Evolutionary conservation across 345 rosid species (phyloP), one percentile per base, ranked within the genome.

Genomic region (Geranium rotundifolium): DNA sequence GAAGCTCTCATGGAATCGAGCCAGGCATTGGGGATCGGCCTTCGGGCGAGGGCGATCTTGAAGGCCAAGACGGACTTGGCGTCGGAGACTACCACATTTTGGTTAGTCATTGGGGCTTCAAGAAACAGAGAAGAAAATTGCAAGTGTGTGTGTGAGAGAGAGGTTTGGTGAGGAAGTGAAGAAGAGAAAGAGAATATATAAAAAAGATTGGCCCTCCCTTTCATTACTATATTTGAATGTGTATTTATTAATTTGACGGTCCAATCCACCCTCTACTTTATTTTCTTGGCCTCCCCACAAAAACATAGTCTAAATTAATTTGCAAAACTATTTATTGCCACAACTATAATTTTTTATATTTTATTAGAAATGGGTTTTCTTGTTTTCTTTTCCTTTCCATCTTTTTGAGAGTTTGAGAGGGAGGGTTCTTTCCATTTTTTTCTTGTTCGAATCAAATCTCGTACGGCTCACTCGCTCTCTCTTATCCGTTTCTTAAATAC

Each of bases 1-100:
- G 96, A 86, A 65, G 86, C 88, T 76, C 89, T 85, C 95, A 90
- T 86, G 1, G 95, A 88, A 64, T 88, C 90, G 19, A 90, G 74
- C 92, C 83, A 88, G 19, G 87, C 73, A 63, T 77, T 64, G n/a
- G 17, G 62, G 8, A 19, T 30, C 57, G 58, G 18, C 49, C 55
- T 27, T 41, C 49, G 65, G 68, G 74, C 58, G 20, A 74, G 54
- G 73, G 60, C 81, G 34, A 79, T 34, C 41, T 75, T 63, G n/a
- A 76, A 72, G 52, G 75, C 81, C 61, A 78, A 70, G 60, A 67
- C 58, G 13, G 84, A 65, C 55, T 78, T 74, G 19, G 76, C 49
- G 63, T 81, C 93, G 17, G 95, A 70, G 54, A 82, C 69, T 62
- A 83, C 69, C 71, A 81, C 85, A 82, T 81, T 90, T 37, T 85